Percentiles rank a stretch among this genome's conserved stretches.
Conservation (phyloP, 2,329 filamentous ascomycete species). For the Lasiodiplodia sp. region DNA sequence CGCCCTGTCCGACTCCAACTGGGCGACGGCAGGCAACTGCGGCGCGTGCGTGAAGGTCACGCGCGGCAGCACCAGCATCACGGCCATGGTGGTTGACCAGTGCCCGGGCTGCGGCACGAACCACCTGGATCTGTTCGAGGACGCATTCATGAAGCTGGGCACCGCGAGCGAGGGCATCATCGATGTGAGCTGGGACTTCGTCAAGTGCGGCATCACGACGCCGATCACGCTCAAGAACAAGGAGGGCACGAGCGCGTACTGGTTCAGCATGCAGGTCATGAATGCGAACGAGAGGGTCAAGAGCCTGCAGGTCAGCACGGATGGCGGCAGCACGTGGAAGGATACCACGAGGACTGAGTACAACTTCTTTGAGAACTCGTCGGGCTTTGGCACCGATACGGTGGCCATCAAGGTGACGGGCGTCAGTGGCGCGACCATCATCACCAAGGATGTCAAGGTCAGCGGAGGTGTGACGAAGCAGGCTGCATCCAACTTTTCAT, state of each 20-base stretch:
- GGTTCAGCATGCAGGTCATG: slow-evolving; percentile 70
- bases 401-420: slow-evolving; percentile 64
- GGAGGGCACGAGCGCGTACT: slow-evolving; percentile 58
- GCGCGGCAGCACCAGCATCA: slow-evolving; percentile 64
- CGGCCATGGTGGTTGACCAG: slow-evolving; percentile 69
- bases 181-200: slow-evolving; percentile 57
- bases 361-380: slow-evolving; percentile 68
- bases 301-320: slow-evolving; percentile 66
- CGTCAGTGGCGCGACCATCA: background rate
- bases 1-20: slow-evolving; percentile 66
- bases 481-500: background rate
- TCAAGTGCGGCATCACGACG: slow-evolving; percentile 59
- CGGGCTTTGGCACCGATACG: slow-evolving; percentile 62
- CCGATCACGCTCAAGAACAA: slow-evolving; percentile 63
- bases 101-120: slow-evolving; percentile 64
- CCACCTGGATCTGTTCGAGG: slow-evolving; percentile 64
- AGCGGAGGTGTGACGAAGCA: background rate
- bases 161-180: slow-evolving; percentile 57
- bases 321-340: slow-evolving; percentile 67
- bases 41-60: slow-evolving; percentile 69
- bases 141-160: slow-evolving; percentile 59
- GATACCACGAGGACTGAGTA: slow-evolving; percentile 58
- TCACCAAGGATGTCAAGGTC: slow-evolving; percentile 2
- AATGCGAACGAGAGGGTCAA: slow-evolving; percentile 66
- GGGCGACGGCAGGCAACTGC: slow-evolving; percentile 64